Conservation (phyloP, 2,329 filamentous ascomycete genomes). For the Diplodia corticola region DNA sequence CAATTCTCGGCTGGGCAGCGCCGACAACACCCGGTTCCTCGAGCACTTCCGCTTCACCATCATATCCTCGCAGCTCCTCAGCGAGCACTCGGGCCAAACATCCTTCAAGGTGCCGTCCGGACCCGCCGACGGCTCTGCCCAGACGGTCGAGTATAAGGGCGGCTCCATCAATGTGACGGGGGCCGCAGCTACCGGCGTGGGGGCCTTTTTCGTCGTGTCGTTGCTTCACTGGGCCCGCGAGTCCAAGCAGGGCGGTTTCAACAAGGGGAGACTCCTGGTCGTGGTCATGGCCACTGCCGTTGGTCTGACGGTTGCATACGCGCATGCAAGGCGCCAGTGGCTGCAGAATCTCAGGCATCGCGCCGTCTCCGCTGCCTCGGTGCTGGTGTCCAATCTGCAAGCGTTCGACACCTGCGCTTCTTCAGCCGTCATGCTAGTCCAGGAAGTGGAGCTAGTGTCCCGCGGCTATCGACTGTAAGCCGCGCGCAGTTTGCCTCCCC, state of each 20-base stretch:
- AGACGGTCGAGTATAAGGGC: constrained; percentile 38
- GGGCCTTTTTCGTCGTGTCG: constrained; percentile 64
- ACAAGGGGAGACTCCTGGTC: constrained; percentile 54
- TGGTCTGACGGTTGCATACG: constrained; percentile 62
- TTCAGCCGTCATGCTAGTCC: constrained; percentile 77
- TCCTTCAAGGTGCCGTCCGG: constrained; percentile 38
- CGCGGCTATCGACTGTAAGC: constrained; percentile 81
- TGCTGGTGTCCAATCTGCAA: constrained; percentile 72
- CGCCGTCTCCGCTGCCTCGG: constrained; percentile 67
- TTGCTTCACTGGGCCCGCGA: constrained; percentile 69
- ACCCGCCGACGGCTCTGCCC: constrained; percentile 31
- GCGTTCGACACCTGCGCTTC: constrained; percentile 76
- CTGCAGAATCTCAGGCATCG: constrained; percentile 75
- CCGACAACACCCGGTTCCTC: constrained; percentile 81
- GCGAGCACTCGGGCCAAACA: constrained; percentile 57
- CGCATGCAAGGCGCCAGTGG: constrained; percentile 77
- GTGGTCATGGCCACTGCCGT: constrained; percentile 53
- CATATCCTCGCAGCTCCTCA: constrained; percentile 85
- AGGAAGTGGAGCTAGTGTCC: constrained; percentile 94
- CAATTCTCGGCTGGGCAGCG: constrained; percentile 70
- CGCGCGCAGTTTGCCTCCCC: constrained; percentile 22
- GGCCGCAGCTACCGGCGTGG: constrained; percentile 63
- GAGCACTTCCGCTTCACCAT: constrained; percentile 93
- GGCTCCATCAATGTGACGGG: constrained; percentile 61
- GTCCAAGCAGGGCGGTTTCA: constrained; percentile 54